These are phyloP conservation scores for Penicillium roqueforti DNA, from an alignment of 495 filamentous ascomycete genomes.

Conservation along the genomic window DNA sequence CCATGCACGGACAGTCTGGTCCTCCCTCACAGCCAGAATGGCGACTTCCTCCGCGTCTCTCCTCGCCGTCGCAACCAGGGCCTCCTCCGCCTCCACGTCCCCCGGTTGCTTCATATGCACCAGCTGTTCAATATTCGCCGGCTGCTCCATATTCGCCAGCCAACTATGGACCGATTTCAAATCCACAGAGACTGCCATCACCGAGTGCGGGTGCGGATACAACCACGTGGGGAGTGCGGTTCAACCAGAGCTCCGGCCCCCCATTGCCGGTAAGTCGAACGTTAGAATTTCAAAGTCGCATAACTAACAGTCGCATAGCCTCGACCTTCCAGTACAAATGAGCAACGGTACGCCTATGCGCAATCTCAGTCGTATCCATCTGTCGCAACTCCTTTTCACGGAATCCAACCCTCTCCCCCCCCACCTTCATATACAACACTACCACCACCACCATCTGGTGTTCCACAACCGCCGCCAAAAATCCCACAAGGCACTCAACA, in stretches of 20 bases:
- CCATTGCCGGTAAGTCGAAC: conserved; percentile 44
- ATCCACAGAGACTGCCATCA: conserved; percentile 20
- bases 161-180: conserved; percentile 38
- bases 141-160: conserved; percentile 38
- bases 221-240: conserved; percentile 44
- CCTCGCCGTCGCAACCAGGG: conserved; percentile 16
- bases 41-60: conserved; percentile 27
- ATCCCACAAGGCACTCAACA: conserved; percentile 35
- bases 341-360: conserved; percentile 19
- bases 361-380: conserved; percentile 17
- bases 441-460: conserved; percentile 23
- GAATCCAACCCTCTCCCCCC: conserved; percentile 19
- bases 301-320: conserved; percentile 27
- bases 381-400: conserved; percentile 17
- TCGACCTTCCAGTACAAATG: conserved; percentile 37
- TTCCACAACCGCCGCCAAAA: conserved; percentile 43
- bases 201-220: conserved; percentile 29
- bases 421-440: conserved; percentile 24
- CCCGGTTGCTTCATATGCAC: conserved; percentile 28
- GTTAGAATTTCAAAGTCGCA: background rate
- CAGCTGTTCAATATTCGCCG: conserved; percentile 37
- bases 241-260: conserved; percentile 37
- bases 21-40: conserved; percentile 43
- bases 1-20: conserved; percentile 26
- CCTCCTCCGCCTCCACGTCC: conserved; percentile 16